Conservation (phyloP, 805 yeast species). For the Candida sakaeoensis region DNA sequence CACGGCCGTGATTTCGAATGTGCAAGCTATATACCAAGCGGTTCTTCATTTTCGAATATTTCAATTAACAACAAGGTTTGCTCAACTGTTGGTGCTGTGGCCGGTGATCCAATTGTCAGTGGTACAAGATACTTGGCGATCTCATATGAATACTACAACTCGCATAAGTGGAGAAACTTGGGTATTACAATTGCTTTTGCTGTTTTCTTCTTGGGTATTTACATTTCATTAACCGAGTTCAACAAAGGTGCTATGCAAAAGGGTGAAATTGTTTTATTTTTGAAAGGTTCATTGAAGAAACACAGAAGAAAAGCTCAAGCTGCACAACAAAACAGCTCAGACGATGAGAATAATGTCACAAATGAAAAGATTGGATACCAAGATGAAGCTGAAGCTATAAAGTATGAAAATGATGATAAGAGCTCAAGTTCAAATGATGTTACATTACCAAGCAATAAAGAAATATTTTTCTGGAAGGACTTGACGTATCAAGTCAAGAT, state of each 20-base stretch:
- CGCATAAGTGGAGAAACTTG: conserved; percentile 77
- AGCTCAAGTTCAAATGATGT: conserved; percentile 8
- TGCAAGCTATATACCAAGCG: conserved; percentile 55
- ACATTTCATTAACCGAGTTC: conserved; percentile 32
- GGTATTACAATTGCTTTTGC: conserved; percentile 60
- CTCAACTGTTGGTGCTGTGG: conserved; percentile 53
- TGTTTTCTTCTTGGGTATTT: conserved; percentile 36
- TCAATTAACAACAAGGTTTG: conserved; percentile 46
- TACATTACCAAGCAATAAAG: conserved; percentile 19
- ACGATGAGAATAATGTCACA: conserved; percentile 12
- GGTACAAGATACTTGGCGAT: conserved; percentile 56
- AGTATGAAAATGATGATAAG: conserved; percentile 13
- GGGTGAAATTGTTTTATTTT: conserved; percentile 35
- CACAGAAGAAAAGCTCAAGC: conserved; percentile 20
- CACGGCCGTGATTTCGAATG: conserved; percentile 55
- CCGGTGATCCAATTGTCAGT: conserved; percentile 49
- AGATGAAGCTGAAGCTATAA: conserved; percentile 25
- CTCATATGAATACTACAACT: conserved; percentile 48
- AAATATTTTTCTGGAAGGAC: conserved; percentile 75
- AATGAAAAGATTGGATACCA: conserved; percentile 25
- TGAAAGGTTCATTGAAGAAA: conserved; percentile 27
- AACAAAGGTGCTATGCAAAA: conserved; percentile 44
- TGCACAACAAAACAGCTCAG: conserved; percentile 17
- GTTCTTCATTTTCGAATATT: conserved; percentile 46
- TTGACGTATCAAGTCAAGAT: conserved; percentile 68